A percentile compares a stretch with the other conserved stretches of the same genome.
phyloP scores from a whole-genome alignment of 202 grass and related monocot species.

The Eragrostis tef region DNA sequence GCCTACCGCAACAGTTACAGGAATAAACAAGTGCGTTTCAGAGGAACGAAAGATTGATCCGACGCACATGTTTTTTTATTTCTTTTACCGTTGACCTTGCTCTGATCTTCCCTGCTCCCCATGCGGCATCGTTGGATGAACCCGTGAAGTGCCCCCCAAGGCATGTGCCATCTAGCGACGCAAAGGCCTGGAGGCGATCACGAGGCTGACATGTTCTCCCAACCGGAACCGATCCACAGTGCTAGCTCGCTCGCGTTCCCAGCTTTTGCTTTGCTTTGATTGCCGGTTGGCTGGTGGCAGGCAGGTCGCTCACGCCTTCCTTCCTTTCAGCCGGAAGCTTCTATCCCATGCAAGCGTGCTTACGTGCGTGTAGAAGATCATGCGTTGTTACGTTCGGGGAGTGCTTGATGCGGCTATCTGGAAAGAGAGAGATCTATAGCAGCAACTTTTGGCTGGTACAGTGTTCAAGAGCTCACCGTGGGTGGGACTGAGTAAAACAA shows the following conservation, averaged over 20 bases:
- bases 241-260: neutral
- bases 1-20: neutral
- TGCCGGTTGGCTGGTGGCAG: neutral
- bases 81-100: neutral
- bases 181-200: slow-evolving; percentile 17
- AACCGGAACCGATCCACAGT: slow-evolving; percentile 7
- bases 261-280: neutral
- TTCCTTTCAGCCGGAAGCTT: neutral
- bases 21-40: neutral
- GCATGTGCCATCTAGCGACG: slow-evolving; percentile 27
- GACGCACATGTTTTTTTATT: neutral
- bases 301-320: slow-evolving; percentile 31
- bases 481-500: too few species aligned
- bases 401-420: too few species aligned
- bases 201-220: slow-evolving; percentile 45
- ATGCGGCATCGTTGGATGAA: slow-evolving; percentile 1
- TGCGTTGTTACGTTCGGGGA: too few species aligned
- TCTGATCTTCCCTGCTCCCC: neutral
- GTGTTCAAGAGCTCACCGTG: too few species aligned
- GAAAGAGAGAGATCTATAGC: too few species aligned
- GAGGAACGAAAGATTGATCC: neutral
- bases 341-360: too few species aligned
- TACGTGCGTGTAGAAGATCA: too few species aligned
- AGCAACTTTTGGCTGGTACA: too few species aligned
- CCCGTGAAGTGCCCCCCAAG: neutral